Evolutionary conservation across 345 rosid genomes (phyloP).

Genomic region (Eucalyptus pauciflora): DNA sequence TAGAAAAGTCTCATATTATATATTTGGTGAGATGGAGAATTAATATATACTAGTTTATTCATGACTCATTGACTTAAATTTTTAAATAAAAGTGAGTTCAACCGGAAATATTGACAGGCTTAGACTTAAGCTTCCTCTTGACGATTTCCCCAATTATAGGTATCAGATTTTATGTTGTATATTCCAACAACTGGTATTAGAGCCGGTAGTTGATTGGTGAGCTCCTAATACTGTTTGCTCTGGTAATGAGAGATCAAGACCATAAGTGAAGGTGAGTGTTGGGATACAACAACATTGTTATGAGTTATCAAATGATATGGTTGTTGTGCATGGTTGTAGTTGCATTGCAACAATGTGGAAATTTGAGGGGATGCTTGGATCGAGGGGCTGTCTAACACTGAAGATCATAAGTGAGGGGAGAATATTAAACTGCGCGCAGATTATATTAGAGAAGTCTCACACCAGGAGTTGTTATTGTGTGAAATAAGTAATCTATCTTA

Average conservation of each 20-base stretch:
- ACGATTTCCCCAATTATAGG: background rate
- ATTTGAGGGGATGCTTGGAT: background rate
- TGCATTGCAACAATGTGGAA: background rate
- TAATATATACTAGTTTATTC: background rate
- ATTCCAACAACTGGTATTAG: background rate
- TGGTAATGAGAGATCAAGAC: background rate
- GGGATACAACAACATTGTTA: background rate
- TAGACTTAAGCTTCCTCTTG: background rate
- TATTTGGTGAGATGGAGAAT: background rate
- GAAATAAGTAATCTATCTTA: background rate
- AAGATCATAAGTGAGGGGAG: background rate
- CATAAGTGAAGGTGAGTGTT: background rate
- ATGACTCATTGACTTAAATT: background rate
- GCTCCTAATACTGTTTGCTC: background rate
- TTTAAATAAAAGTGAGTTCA: background rate
- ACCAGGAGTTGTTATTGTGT: background rate
- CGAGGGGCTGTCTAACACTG: background rate
- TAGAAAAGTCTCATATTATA: background rate
- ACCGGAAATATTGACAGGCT: rapidly evolving
- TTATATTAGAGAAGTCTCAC: background rate
- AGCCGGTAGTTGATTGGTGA: background rate
- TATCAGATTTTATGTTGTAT: background rate
- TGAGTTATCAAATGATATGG: background rate
- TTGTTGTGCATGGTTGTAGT: background rate
- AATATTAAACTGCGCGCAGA: background rate